Evolutionary conservation across 2,329 filamentous ascomycete genomes (phyloP).

Genomic region (Pseudodiploospora longispora): DNA sequence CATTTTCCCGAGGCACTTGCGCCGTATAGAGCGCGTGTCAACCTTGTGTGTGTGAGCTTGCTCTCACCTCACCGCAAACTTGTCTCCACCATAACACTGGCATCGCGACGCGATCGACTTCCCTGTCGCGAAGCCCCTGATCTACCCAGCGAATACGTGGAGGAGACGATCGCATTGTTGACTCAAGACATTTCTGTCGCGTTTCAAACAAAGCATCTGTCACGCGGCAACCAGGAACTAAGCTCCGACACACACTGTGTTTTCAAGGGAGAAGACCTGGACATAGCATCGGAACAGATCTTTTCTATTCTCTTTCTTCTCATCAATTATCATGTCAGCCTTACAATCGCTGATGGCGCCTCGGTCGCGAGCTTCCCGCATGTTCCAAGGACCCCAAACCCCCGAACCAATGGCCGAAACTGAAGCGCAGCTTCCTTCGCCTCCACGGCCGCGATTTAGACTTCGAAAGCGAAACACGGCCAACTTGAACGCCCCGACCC

Average conservation of each 20-base stretch:
- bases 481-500: conserved; percentile 48
- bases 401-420: conserved; percentile 40
- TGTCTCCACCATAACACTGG: conserved; percentile 3
- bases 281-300: background rate
- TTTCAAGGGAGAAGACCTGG: background rate
- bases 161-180: too few species aligned
- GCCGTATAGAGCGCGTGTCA: background rate
- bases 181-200: conserved; percentile 6
- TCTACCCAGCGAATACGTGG: too few species aligned
- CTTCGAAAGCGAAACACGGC: conserved; percentile 48
- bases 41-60: conserved; percentile 8
- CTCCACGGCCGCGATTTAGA: conserved; percentile 45
- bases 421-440: conserved; percentile 35
- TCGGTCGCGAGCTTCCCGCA: conserved; percentile 35
- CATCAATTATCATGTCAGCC: conserved; percentile 32
- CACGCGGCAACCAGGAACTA: background rate
- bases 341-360: conserved; percentile 37
- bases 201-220: too few species aligned
- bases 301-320: conserved; percentile 12
- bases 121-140: too few species aligned
- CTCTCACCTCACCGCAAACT: background rate
- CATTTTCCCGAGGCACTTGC: background rate
- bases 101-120: too few species aligned
- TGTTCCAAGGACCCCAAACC: conserved; percentile 36
- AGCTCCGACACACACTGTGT: background rate